Evolutionary conservation across 1,284 basidiomycete species (phyloP).

Genomic region (Trametes sp.): DNA sequence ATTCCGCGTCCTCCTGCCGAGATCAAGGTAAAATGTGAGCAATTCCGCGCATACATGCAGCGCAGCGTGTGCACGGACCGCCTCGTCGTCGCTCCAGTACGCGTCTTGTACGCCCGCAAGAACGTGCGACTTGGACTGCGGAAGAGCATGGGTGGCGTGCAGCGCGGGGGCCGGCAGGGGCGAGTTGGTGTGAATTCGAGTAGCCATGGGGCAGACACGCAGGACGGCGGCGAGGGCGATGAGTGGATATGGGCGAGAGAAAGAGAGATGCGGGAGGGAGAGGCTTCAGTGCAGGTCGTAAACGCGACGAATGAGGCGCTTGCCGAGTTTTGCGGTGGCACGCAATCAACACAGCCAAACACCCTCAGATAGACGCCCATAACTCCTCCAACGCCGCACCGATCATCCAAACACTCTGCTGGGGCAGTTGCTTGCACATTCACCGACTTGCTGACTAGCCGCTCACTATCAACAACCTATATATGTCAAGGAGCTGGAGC

Average conservation of each 20-base stretch:
- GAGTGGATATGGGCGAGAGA: conserved; percentile 23
- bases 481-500: too few species aligned
- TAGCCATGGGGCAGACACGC: conserved; percentile 42
- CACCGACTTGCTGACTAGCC: too few species aligned
- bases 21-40: not conserved
- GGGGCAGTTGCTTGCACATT: too few species aligned
- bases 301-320: conserved; percentile 36
- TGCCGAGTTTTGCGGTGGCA: conserved; percentile 37
- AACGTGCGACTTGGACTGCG: conserved; percentile 84
- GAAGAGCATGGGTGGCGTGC: conserved; percentile 69
- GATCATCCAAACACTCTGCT: not conserved
- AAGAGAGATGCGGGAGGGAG: conserved; percentile 22
- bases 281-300: conserved; percentile 25
- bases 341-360: conserved; percentile 36
- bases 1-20: conserved; percentile 93
- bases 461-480: too few species aligned
- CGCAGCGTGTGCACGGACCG: conserved; percentile 33
- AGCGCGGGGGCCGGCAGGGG: conserved; percentile 76
- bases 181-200: conserved; percentile 53
- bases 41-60: conserved; percentile 12
- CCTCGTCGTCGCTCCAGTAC: conserved; percentile 97
- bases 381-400: not conserved
- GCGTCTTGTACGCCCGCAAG: conserved; percentile 94
- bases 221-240: conserved; percentile 23
- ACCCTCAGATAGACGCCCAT: conserved; percentile 24